phyloP scores from a whole-genome alignment of 768 basidiomycete genomes.

The Mycena floridula region DNA sequence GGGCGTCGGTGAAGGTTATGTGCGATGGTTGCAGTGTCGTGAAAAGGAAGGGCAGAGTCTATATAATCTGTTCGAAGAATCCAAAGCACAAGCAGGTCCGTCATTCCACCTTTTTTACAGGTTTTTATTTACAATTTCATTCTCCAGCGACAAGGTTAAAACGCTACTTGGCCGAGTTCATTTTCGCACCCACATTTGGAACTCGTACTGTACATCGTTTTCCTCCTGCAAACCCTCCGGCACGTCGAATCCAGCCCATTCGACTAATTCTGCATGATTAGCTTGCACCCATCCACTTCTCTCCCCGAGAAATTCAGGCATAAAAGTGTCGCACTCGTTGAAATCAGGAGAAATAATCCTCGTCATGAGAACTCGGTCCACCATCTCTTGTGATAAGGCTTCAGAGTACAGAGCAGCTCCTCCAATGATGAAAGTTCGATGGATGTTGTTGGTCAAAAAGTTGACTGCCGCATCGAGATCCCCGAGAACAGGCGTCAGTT shows the following conservation, averaged over 20 bases:
- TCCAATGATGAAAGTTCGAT: slow-evolving; percentile 83
- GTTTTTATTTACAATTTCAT: slow-evolving; percentile 6
- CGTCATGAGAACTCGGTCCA: slow-evolving; percentile 85
- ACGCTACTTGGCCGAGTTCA: neutral
- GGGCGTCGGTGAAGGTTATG: slow-evolving; percentile 89
- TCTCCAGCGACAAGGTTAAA: slow-evolving; percentile 61
- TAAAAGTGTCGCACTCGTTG: slow-evolving; percentile 79
- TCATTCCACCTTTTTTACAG: neutral
- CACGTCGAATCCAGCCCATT: slow-evolving; percentile 81
- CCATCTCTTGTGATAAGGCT: slow-evolving; percentile 42
- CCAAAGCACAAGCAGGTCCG: slow-evolving; percentile 96
- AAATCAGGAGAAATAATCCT: slow-evolving; percentile 72
- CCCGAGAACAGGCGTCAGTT: neutral
- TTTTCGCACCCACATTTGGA: slow-evolving; percentile 86
- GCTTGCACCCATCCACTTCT: slow-evolving; percentile 46
- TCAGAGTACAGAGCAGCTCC: slow-evolving; percentile 83
- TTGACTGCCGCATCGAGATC: slow-evolving; percentile 3
- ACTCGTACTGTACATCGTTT: slow-evolving; percentile 81
- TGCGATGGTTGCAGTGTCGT: slow-evolving; percentile 93
- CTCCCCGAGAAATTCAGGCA: slow-evolving; percentile 61
- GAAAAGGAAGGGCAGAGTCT: slow-evolving; percentile 83
- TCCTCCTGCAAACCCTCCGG: slow-evolving; percentile 73
- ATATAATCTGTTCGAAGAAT: slow-evolving; percentile 89
- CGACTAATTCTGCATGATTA: slow-evolving; percentile 55
- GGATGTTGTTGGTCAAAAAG: slow-evolving; percentile 19